Conservation (phyloP, 345 rosid species). For the Excoecaria agallocha region DNA sequence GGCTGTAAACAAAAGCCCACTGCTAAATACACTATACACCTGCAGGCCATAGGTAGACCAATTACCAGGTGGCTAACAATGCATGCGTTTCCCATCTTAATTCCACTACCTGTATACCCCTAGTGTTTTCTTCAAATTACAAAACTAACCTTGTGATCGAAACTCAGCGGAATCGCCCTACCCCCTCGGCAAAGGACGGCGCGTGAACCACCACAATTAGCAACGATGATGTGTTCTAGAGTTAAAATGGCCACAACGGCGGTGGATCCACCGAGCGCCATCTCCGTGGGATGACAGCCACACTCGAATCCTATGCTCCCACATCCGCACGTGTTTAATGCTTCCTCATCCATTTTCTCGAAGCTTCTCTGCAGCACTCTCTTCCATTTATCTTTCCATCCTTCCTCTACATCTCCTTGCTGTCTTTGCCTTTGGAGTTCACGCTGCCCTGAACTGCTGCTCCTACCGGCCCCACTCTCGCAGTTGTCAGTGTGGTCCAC, state of each 20-base stretch:
- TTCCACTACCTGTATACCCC: not conserved
- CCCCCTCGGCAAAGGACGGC: conserved; percentile 61
- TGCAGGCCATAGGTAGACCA: too few relatives aligned
- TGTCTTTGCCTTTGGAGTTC: not conserved
- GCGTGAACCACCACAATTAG: conserved; percentile 68
- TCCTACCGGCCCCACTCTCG: conserved; percentile 8
- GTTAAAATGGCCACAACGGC: conserved; percentile 49
- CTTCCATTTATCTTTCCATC: conserved; percentile 34
- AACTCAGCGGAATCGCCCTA: conserved; percentile 43
- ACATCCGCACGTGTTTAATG: conserved; percentile 39
- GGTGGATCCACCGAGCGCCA: conserved; percentile 49
- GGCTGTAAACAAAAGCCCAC: not conserved
- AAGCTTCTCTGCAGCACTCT: conserved; percentile 42
- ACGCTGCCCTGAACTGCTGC: conserved; percentile 1
- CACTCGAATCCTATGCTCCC: conserved; percentile 33
- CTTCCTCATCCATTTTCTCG: conserved; percentile 43
- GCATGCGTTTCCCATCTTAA: not conserved
- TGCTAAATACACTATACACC: not conserved
- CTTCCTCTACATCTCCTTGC: not conserved
- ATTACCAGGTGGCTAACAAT: conserved; percentile 10
- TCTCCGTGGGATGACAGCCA: conserved; percentile 39
- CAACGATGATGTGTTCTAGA: conserved; percentile 40
- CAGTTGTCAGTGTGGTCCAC: conserved; percentile 12
- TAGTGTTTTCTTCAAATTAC: not conserved
- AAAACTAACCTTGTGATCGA: conserved; percentile 56